Conservation (phyloP, 305 asterid species). For the Fraxinus albicans region DNA sequence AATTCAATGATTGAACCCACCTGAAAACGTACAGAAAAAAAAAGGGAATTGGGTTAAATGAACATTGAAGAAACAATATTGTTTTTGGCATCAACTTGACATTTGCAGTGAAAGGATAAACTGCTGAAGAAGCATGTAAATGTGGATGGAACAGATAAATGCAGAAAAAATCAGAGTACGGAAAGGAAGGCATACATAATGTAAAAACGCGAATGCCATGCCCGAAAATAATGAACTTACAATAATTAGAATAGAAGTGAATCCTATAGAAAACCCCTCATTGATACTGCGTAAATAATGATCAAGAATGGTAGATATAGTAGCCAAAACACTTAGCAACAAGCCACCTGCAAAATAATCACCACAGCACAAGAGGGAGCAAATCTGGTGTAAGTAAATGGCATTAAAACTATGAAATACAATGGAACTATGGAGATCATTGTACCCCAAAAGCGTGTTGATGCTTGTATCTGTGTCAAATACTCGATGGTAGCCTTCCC, state of each 20-base stretch:
- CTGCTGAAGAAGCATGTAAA: not conserved
- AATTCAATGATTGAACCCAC: conserved; percentile 91
- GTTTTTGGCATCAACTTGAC: not conserved
- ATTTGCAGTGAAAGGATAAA: not conserved
- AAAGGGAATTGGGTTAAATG: not conserved
- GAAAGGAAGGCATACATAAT: not conserved
- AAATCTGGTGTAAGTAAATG: not conserved
- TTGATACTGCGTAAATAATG: conserved; percentile 75
- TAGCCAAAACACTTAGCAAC: conserved; percentile 79
- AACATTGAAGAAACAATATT: not conserved
- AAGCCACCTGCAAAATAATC: conserved; percentile 72
- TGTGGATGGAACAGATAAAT: not conserved
- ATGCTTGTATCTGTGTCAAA: conserved; percentile 86
- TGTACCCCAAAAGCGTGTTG: conserved; percentile 98
- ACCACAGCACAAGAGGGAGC: not conserved
- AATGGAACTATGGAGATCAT: not conserved
- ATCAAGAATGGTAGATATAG: conserved; percentile 75
- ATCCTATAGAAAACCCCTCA: conserved; percentile 88
- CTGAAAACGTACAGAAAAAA: conserved; percentile 36
- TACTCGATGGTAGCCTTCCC: conserved; percentile 95
- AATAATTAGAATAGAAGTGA: conserved; percentile 90
- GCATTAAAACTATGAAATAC: not conserved
- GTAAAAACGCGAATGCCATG: not conserved
- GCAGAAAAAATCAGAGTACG: not conserved
- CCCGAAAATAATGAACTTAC: conserved; percentile 49